Evolutionary conservation across 495 filamentous ascomycete genomes (phyloP), one percentile per base, ranked within the genome.

Genomic region (Alectoria sarmentosa): DNA sequence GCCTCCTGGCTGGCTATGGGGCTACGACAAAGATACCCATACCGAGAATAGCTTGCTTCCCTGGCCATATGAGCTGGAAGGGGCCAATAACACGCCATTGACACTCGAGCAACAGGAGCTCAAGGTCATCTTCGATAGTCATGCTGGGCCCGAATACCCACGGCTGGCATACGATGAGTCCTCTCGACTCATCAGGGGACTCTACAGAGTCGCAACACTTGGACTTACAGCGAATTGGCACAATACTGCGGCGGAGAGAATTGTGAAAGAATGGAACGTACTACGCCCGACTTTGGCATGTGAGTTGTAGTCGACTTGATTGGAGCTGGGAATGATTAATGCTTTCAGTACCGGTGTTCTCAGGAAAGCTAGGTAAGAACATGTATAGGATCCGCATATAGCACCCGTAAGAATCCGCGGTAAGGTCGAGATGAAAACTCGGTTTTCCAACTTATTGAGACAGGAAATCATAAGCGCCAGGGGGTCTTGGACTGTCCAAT

Each of bases 1-100:
- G 17, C 76, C 75, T 4, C 76, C 76, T n/a, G 61, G 67, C 7
- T 79, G 76, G 74, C 32, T 78, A 17, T 78, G 77, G 75, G 58
- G 48, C 9, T 70, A 69, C 61, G 49, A 65, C 3, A 60, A 60
- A 9, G 39, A 70, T 11, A 65, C 68, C 4, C 67, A 71, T 3
- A 68, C 69, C 28, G 68, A 72, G 6, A 71, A 74, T 14, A 71
- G 73, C 38, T 60, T 38, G 3, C 56, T 42, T 8, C 39, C 54
- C 2, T 69, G 67, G 67, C 67, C 67, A 26, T 66, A 63, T 41
- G 67, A 69, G 36, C 49, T 55, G 17, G 34, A 52, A 3, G 48
- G 34, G 5, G 69, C 69, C 1, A 69, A 70, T 37, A 44, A 67
- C 21, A 41, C 54, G 3, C 72, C 71, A 17, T 46, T 54, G 2